A percentile compares a stretch with the other conserved stretches of the same genome.
Conservation (phyloP, 2,329 filamentous ascomycete species). For the Ceratocystis albifundus region DNA sequence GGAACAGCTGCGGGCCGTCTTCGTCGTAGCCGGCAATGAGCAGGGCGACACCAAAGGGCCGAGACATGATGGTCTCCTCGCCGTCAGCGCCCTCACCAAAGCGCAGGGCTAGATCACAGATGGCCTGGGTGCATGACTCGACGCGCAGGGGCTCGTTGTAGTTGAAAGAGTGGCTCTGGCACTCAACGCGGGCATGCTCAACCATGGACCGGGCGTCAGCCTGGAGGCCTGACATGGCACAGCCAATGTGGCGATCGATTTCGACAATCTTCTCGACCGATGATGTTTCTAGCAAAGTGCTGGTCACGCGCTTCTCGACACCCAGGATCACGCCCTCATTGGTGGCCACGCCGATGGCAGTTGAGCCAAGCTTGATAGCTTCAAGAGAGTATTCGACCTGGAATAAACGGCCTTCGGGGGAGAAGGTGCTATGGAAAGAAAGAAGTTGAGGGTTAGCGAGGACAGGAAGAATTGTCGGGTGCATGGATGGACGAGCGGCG, state of each 20-base stretch:
- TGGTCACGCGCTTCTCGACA: slow-evolving; percentile 98
- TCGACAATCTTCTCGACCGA: slow-evolving; percentile 99
- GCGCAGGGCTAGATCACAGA: slow-evolving; percentile 89
- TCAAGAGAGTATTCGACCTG: slow-evolving; percentile 99
- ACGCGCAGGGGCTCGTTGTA: slow-evolving; percentile 91
- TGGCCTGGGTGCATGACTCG: slow-evolving; percentile 96
- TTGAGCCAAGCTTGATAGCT: slow-evolving; percentile 98
- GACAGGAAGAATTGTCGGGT: neutral
- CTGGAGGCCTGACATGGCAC: slow-evolving; percentile 96
- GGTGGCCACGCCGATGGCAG: slow-evolving; percentile 94
- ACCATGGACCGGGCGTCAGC: slow-evolving; percentile 96
- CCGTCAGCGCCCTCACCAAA: slow-evolving; percentile 97
- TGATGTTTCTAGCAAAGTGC: slow-evolving; percentile 89
- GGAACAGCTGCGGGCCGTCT: slow-evolving; percentile 92
- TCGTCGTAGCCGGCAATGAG: slow-evolving; percentile 96
- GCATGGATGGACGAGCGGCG: slow-evolving; percentile 11
- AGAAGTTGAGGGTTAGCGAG: neutral
- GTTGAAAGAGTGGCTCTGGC: slow-evolving; percentile 94
- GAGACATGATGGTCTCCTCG: slow-evolving; percentile 96
- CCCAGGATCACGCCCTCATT: slow-evolving; percentile 90
- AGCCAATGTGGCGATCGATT: slow-evolving; percentile 97
- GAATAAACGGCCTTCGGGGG: slow-evolving; percentile 97
- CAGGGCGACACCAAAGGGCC: slow-evolving; percentile 91
- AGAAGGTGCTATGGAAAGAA: slow-evolving; percentile 67
- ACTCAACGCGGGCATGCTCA: slow-evolving; percentile 95